Conservation (phyloP, 2,329 filamentous ascomycete genomes). For the Alternaria sp. region DNA sequence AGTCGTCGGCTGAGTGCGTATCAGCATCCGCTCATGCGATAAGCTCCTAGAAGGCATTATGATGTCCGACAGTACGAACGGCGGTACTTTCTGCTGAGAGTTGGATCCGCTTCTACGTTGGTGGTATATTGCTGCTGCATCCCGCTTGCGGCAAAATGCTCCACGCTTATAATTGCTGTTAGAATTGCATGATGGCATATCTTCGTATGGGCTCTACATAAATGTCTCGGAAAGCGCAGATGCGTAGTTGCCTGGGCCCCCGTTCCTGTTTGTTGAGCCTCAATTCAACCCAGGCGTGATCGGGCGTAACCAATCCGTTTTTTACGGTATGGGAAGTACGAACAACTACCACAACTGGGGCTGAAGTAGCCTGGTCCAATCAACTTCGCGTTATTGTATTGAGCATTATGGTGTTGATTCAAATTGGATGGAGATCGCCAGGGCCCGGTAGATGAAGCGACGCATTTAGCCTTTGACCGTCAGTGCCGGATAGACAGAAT, state of each 20-base stretch:
- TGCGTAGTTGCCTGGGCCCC: neutral
- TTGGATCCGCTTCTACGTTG: slow-evolving; percentile 13
- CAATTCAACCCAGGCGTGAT: neutral
- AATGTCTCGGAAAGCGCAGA: neutral
- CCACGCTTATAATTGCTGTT: neutral
- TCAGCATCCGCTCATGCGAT: slow-evolving; percentile 17
- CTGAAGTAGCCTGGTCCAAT: neutral
- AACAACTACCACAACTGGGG: neutral
- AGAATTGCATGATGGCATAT: neutral
- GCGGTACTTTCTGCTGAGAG: slow-evolving; percentile 11
- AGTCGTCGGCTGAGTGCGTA: neutral
- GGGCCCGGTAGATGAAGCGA: slow-evolving; percentile 22
- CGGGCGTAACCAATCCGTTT: neutral
- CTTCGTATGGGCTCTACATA: neutral
- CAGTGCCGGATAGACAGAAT: slow-evolving; percentile 20
- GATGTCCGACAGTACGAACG: neutral
- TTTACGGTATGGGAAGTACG: neutral
- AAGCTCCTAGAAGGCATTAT: neutral
- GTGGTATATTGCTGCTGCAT: neutral
- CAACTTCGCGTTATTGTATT: neutral
- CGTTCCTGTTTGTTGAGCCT: neutral
- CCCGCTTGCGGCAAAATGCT: neutral
- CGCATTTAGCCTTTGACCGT: slow-evolving; percentile 33
- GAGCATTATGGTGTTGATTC: neutral
- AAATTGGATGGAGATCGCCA: slow-evolving; percentile 16